Percentiles rank a stretch among this genome's conserved stretches.
Evolutionary conservation across 176 grass and related monocot species (phyloP).

Genomic region (Thalia dealbata): DNA sequence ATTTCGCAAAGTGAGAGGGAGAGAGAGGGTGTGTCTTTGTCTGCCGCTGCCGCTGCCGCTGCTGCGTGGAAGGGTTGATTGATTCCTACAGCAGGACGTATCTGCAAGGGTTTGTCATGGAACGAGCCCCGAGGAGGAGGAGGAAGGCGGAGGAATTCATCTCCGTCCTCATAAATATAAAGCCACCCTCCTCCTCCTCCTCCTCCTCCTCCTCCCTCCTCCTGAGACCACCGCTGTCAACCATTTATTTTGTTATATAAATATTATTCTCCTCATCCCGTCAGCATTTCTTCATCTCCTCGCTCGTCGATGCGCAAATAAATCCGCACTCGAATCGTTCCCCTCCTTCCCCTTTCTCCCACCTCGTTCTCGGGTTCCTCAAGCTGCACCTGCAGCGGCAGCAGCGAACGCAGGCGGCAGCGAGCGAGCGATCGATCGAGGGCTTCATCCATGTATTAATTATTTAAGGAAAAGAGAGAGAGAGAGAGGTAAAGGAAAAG

Average conservation of each 20-base stretch:
- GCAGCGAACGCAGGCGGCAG: too few relatives aligned
- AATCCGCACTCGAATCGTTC: background rate
- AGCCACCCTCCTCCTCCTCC: too few relatives aligned
- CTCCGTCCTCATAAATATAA: too few relatives aligned
- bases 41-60: too few relatives aligned
- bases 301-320: slow-evolving; percentile 3
- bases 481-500: too few relatives aligned
- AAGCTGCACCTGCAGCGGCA: too few relatives aligned
- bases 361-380: slow-evolving; percentile 4
- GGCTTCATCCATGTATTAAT: background rate
- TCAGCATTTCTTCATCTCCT: background rate
- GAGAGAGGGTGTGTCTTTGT: too few relatives aligned
- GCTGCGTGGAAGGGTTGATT: too few relatives aligned
- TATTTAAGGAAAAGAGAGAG: too few relatives aligned
- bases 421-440: too few relatives aligned
- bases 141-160: too few relatives aligned
- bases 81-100: slow-evolving; percentile 6
- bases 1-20: too few relatives aligned
- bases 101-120: slow-evolving; percentile 11
- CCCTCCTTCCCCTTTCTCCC: background rate
- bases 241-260: background rate
- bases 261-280: background rate
- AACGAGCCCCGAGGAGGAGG: slow-evolving; percentile 4
- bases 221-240: background rate
- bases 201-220: background rate